These are phyloP conservation scores for Gynandropsis gynandra DNA, from an alignment of 345 rosid species.

Conservation along the genomic window DNA sequence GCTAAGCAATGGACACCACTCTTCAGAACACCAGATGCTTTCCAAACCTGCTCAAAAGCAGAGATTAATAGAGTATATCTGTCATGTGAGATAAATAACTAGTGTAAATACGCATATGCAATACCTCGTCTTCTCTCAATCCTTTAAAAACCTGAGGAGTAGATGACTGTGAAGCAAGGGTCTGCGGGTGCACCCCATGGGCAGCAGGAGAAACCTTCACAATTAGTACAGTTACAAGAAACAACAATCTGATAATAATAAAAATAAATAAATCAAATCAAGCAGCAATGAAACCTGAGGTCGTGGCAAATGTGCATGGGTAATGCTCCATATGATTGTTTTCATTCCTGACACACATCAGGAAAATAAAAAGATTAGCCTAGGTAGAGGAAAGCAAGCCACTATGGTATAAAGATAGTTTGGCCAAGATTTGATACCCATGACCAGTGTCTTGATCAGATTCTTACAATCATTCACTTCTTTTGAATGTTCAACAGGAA, in stretches of 20 bases:
- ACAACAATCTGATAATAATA: constrained; percentile 10
- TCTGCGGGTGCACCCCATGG: constrained; percentile 61
- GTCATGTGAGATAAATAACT: constrained; percentile 10
- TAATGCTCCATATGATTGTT: constrained; percentile 94
- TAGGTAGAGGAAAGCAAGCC: constrained; percentile 10
- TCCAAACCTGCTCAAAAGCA: constrained; percentile 58
- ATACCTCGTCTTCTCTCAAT: constrained; percentile 96
- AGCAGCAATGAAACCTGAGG: constrained; percentile 46
- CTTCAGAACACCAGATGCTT: constrained; percentile 90
- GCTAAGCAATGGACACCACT: constrained; percentile 92
- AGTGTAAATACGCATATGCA: constrained; percentile 12
- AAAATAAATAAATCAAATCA: neutral
- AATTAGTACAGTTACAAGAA: neutral
- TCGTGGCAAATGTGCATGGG: constrained; percentile 89
- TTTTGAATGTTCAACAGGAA: constrained; percentile 90
- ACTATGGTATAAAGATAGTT: constrained; percentile 16
- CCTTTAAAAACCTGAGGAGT: constrained; percentile 72
- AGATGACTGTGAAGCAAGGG: constrained; percentile 53
- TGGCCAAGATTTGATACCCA: constrained; percentile 55
- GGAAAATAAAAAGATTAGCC: constrained; percentile 1
- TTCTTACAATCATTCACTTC: constrained; percentile 93
- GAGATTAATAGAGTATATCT: constrained; percentile 24
- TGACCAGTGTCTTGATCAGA: constrained; percentile 92
- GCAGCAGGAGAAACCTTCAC: constrained; percentile 45
- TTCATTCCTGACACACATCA: constrained; percentile 70